Evolutionary conservation across 164 flowering plant species (phyloP).

Genomic region (Akebia trifoliata): DNA sequence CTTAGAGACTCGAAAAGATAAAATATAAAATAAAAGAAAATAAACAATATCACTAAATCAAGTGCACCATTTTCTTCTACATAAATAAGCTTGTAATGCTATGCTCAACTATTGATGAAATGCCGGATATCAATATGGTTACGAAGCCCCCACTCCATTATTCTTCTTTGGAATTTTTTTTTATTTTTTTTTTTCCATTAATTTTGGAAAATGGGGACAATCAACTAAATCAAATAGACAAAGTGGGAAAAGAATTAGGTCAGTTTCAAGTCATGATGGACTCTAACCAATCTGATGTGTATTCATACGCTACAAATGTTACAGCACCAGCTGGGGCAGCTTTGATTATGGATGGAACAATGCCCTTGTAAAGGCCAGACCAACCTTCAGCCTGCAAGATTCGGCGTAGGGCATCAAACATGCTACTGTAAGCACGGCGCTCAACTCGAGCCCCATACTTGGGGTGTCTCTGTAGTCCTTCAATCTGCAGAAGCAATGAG

Average conservation of each 20-base stretch:
- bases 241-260: background rate
- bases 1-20: too few relatives aligned
- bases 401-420: slow-evolving; percentile 58
- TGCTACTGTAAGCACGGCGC: slow-evolving; percentile 56
- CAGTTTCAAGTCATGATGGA: slow-evolving; percentile 36
- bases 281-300: slow-evolving; percentile 73
- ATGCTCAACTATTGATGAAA: too few relatives aligned
- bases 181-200: too few relatives aligned
- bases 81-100: too few relatives aligned
- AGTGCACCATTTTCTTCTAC: too few relatives aligned
- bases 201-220: slow-evolving; percentile 1
- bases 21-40: too few relatives aligned
- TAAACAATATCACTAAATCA: too few relatives aligned
- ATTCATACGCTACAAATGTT: slow-evolving; percentile 89
- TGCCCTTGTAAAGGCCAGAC: slow-evolving; percentile 92
- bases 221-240: background rate
- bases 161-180: too few relatives aligned
- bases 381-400: slow-evolving; percentile 63
- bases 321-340: slow-evolving; percentile 99
- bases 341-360: slow-evolving; percentile 84
- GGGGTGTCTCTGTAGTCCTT: slow-evolving; percentile 84
- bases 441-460: slow-evolving; percentile 88
- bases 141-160: too few relatives aligned
- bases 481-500: slow-evolving; percentile 49
- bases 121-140: too few relatives aligned